Evolutionary conservation across 805 yeast genomes (phyloP).

Genomic region (Metschnikowia cerradonensis): DNA sequence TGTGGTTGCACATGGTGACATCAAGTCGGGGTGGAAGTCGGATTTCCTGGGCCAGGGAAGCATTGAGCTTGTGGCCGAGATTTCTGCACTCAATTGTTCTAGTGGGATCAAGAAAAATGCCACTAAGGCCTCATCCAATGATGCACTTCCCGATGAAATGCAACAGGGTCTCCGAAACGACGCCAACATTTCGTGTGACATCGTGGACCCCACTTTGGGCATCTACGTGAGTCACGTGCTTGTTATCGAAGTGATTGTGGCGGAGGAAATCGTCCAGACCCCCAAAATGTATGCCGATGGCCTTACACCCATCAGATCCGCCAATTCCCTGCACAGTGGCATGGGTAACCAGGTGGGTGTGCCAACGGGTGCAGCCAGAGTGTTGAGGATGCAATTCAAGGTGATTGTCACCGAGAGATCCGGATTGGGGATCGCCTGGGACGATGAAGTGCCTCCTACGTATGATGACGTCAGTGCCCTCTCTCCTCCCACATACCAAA

Average conservation of each 20-base stretch:
- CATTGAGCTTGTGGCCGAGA: conserved; percentile 74
- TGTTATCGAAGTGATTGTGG: conserved; percentile 86
- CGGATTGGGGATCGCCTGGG: conserved; percentile 97
- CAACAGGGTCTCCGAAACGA: conserved; percentile 28
- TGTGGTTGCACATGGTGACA: conserved; percentile 71
- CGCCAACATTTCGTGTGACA: conserved; percentile 70
- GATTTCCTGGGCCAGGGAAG: conserved; percentile 78
- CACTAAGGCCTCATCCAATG: conserved; percentile 41
- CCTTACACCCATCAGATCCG: conserved; percentile 26
- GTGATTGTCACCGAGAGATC: conserved; percentile 81
- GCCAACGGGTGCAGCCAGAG: conserved; percentile 94
- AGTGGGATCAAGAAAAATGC: conserved; percentile 48
- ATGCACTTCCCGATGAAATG: conserved; percentile 23
- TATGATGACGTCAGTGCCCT: conserved; percentile 79
- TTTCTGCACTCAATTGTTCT: conserved; percentile 54
- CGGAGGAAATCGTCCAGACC: conserved; percentile 64
- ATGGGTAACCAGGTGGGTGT: conserved; percentile 43
- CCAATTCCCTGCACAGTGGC: conserved; percentile 14
- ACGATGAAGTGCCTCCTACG: conserved; percentile 97
- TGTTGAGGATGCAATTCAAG: conserved; percentile 90
- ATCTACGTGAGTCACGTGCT: conserved; percentile 70
- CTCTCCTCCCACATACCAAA: conserved; percentile 81
- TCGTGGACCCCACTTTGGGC: conserved; percentile 78
- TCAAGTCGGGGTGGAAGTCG: conserved; percentile 92
- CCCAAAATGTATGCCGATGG: conserved; percentile 7